phyloP scores from a whole-genome alignment of 306 rosid species.

The Lathyrus tuberosus region DNA sequence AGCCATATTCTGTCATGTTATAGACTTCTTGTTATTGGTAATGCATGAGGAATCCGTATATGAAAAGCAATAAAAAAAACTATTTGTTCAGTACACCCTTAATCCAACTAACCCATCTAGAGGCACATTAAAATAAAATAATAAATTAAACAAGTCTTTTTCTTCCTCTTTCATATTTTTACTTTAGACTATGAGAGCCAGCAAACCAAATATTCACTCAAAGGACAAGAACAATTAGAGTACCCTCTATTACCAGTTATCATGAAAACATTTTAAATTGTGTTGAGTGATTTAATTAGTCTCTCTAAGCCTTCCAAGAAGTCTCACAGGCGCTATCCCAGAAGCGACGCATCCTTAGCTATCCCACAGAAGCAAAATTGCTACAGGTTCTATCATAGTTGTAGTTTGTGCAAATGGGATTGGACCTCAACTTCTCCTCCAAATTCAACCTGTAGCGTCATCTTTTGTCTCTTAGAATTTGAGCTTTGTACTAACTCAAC shows the following conservation, averaged over 20 bases:
- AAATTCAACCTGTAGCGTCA: not conserved
- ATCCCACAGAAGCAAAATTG: not conserved
- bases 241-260: conserved; percentile 99
- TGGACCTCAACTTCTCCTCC: not conserved
- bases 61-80: not conserved
- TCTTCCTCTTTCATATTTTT: not conserved
- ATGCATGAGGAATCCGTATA: conserved; percentile 94
- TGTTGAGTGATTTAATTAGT: not conserved
- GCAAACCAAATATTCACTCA: conserved; percentile 24
- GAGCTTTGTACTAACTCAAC: not conserved
- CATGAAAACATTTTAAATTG: conserved; percentile 60
- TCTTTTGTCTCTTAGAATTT: not conserved
- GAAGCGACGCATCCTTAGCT: not conserved
- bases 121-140: not conserved
- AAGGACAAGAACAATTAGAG: conserved; percentile 26
- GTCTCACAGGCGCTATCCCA: too few species aligned
- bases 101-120: not conserved
- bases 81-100: not conserved
- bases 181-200: conserved; percentile 20
- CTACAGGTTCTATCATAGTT: too few species aligned
- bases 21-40: conserved; percentile 79
- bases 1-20: conserved; percentile 82
- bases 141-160: not conserved
- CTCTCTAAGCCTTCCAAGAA: not conserved
- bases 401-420: too few species aligned